phyloP scores from a whole-genome alignment of 2,329 filamentous ascomycete genomes.

The Ophiostoma piceae region DNA sequence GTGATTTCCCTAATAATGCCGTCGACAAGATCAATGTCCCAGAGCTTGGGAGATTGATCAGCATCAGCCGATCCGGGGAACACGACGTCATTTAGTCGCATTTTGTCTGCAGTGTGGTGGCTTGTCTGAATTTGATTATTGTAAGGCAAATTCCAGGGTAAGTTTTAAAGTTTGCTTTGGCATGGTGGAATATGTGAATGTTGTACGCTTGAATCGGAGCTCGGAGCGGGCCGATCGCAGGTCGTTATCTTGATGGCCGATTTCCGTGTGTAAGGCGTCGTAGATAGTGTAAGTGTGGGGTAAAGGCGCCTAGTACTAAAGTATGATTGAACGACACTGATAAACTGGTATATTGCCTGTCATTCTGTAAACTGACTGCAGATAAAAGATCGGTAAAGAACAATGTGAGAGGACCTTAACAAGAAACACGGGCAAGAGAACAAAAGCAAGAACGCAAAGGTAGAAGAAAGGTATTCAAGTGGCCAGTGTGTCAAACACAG shows the following conservation, averaged over 20 bases:
- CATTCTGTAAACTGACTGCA: not conserved
- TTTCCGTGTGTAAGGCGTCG: not conserved
- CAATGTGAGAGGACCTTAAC: not conserved
- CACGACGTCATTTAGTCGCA: conserved; percentile 24
- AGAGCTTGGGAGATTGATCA: not conserved
- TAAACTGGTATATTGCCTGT: not conserved
- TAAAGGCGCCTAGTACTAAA: not conserved
- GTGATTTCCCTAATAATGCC: conserved; percentile 20
- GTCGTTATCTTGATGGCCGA: not conserved
- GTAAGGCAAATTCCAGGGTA: not conserved
- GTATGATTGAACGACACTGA: not conserved
- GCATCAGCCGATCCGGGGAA: conserved; percentile 18
- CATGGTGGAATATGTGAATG: not conserved
- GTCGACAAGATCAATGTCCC: conserved; percentile 25
- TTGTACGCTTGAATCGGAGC: not conserved
- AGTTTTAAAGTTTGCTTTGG: not conserved
- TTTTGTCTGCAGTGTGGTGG: not conserved
- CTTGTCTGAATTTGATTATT: not conserved
- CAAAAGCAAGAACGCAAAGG: not conserved
- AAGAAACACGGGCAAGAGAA: not conserved
- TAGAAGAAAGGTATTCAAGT: not conserved
- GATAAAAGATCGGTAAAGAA: not conserved
- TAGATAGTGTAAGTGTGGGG: conserved; percentile 1
- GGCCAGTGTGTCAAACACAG: conserved; percentile 21
- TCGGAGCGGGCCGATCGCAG: not conserved